These are phyloP conservation scores for Strombidium stylifer DNA, from an alignment of 73 alveolate genomes.

Conservation along the genomic window DNA sequence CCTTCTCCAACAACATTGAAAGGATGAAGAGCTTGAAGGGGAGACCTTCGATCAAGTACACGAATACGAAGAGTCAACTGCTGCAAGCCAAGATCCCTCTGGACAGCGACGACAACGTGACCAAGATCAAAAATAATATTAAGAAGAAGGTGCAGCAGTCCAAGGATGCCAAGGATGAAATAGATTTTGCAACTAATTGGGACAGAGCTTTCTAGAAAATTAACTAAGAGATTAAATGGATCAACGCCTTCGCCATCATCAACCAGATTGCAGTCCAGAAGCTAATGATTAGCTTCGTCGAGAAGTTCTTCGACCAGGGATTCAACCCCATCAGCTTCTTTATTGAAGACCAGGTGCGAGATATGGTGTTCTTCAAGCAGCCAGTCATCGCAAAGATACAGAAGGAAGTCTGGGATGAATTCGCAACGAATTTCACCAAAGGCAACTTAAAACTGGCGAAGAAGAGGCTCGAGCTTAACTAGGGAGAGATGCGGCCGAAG, in stretches of 20 bases:
- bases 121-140: background rate
- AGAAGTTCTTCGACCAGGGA: background rate
- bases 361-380: constrained; percentile 2
- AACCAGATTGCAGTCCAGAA: constrained; percentile 22
- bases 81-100: too few relatives aligned
- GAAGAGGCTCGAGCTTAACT: constrained; percentile 2
- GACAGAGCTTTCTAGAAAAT: constrained; percentile 27
- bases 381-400: background rate
- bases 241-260: constrained; percentile 35
- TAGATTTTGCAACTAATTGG: constrained; percentile 50
- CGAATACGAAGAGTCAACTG: too few relatives aligned
- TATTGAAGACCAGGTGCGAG: background rate
- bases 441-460: constrained; percentile 2
- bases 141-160: background rate
- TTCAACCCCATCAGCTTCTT: constrained; percentile 9
- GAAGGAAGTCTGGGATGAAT: background rate
- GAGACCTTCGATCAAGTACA: too few relatives aligned
- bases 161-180: constrained; percentile 20
- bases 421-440: constrained; percentile 15
- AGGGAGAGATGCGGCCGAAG: constrained; percentile 16
- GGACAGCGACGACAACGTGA: background rate
- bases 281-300: background rate
- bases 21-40: too few relatives aligned
- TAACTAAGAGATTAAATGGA: constrained; percentile 3
- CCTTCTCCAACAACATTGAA: too few relatives aligned